Evolutionary conservation across 768 basidiomycete species (phyloP), one percentile per base, ranked within the genome.

Genomic region (Suillus bovinus): DNA sequence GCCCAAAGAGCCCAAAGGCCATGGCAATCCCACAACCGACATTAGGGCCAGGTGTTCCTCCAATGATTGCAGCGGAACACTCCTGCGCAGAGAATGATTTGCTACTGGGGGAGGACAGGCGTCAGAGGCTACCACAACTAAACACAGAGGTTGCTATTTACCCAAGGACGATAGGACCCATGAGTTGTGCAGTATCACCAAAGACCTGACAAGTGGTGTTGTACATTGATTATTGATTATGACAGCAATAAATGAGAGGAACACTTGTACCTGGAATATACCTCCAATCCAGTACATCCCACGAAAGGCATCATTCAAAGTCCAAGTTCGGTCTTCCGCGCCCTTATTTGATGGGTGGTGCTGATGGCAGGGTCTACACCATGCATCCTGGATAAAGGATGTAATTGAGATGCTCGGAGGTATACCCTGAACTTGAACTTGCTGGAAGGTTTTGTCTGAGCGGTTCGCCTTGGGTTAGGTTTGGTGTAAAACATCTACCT

Each of bases 221-320:
- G 52, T 49, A 39, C 27, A 22, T 44, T 22, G 2, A 33, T n/a
- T n/a, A n/a, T n/a, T n/a, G n/a, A 50, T 46, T 4, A 33, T 24
- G 13, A 44, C 8, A 34, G 5, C 10, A 9, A 10, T 36, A 33
- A 47, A 52, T 8, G 29, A 10, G 41, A 44, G 33, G 58, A 2
- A 5, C 3, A 24, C 39, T n/a, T 64, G n/a, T 38, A 83, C 83
- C 78, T 88, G 88, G 76, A 84, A 82, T 36, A 76, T 67, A 20
- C 88, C 89, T 4, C 82, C 87, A 44, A 76, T 73, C 89, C 89
- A 90, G 74, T 88, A 89, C 33, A 79, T 76, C 38, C 71, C 70
- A 14, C 82, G 84, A 61, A 89, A 77, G 5, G 82, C 80, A 66
- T 87, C 86, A 67, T 87, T 87, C 58, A 89, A 68, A 14, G 86